Evolutionary conservation across 2,329 filamentous ascomycete genomes (phyloP).

Genomic region (Aspergillus versicolor): DNA sequence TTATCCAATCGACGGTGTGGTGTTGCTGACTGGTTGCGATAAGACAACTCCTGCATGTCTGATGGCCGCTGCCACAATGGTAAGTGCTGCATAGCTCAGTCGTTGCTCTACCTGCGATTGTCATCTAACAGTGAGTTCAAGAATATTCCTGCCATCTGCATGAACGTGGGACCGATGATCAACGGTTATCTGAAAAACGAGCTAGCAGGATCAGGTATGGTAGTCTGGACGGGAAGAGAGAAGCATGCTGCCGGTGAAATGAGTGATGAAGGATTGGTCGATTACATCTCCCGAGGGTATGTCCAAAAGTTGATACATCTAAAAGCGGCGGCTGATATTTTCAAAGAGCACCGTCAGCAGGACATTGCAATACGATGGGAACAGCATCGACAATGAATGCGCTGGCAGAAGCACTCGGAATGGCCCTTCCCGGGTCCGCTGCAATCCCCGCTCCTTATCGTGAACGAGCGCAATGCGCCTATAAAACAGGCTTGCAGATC

Average conservation of each 20-base stretch:
- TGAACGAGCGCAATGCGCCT: slow-evolving; percentile 49
- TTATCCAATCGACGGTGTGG: slow-evolving; percentile 53
- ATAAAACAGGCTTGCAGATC: slow-evolving; percentile 50
- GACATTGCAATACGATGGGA: slow-evolving; percentile 56
- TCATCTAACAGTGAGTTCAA: slow-evolving; percentile 15
- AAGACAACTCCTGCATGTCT: slow-evolving; percentile 54
- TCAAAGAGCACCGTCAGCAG: slow-evolving; percentile 46
- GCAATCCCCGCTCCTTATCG: slow-evolving; percentile 54
- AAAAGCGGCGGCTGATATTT: background rate
- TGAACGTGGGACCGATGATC: slow-evolving; percentile 56
- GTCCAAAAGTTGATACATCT: slow-evolving; percentile 5
- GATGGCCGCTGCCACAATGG: slow-evolving; percentile 54
- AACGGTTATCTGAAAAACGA: slow-evolving; percentile 48
- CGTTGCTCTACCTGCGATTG: background rate
- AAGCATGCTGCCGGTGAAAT: slow-evolving; percentile 50
- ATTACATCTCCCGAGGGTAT: slow-evolving; percentile 46
- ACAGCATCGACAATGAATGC: slow-evolving; percentile 56
- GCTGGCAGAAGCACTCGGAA: slow-evolving; percentile 53
- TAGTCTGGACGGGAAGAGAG: slow-evolving; percentile 52
- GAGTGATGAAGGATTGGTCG: slow-evolving; percentile 45
- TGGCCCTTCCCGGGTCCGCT: slow-evolving; percentile 53
- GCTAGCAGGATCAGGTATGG: slow-evolving; percentile 47
- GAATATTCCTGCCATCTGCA: slow-evolving; percentile 53
- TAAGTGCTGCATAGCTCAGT: slow-evolving; percentile 19
- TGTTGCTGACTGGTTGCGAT: slow-evolving; percentile 53